phyloP scores from a whole-genome alignment of 345 rosid genomes.

The Arabis alpina region DNA sequence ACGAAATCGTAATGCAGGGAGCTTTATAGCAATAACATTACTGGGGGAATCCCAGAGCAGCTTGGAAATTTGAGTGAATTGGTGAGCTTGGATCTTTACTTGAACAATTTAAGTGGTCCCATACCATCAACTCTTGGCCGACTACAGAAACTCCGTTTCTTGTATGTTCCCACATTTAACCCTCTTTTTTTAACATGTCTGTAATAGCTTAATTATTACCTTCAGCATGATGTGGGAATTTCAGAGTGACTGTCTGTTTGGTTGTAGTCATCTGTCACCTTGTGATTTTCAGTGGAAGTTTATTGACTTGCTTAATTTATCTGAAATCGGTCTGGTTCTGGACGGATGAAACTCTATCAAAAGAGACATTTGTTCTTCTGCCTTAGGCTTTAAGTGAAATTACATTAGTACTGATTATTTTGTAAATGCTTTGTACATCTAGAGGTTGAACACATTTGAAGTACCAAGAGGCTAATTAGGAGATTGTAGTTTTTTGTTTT shows the following conservation, averaged over 20 bases:
- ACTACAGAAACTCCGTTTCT: conserved; percentile 67
- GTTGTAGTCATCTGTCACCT: background rate
- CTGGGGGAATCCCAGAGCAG: conserved; percentile 73
- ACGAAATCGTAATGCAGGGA: conserved; percentile 60
- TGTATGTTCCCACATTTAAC: conserved; percentile 54
- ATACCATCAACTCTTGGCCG: conserved; percentile 66
- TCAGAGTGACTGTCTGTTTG: conserved; percentile 19
- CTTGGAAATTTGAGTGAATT: conserved; percentile 78
- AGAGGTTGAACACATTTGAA: conserved; percentile 10
- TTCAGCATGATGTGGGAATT: background rate
- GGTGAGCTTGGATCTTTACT: conserved; percentile 97
- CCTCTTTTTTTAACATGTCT: conserved; percentile 6
- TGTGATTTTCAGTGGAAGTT: conserved; percentile 1
- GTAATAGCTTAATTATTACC: conserved; percentile 3
- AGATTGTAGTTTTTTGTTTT: background rate
- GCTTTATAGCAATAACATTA: conserved; percentile 73
- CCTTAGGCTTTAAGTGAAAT: conserved; percentile 3
- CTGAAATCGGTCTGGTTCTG: background rate
- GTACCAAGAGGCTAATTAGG: conserved; percentile 7
- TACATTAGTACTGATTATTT: background rate
- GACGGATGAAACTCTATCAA: background rate
- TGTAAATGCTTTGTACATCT: conserved; percentile 2
- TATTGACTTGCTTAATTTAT: conserved; percentile 4
- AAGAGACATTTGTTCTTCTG: background rate
- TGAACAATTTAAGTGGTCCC: conserved; percentile 60